Evolutionary conservation across 305 asterid genomes (phyloP).

Genomic region (Fraxinus floribunda): DNA sequence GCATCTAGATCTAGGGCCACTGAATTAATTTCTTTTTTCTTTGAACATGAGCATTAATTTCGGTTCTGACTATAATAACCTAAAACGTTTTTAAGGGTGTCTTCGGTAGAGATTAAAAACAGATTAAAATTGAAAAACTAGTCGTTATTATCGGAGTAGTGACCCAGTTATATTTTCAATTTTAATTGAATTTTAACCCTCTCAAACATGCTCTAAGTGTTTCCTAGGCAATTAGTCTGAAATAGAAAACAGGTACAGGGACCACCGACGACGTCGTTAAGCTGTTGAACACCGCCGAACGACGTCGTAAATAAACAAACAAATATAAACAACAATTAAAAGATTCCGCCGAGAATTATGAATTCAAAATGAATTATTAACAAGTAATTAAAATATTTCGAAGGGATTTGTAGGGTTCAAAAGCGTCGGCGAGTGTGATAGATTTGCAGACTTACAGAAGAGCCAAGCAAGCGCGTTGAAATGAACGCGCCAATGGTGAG

Average conservation of each 20-base stretch:
- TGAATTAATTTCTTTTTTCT: too few species aligned
- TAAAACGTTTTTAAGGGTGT: too few species aligned
- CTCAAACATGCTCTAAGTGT: too few species aligned
- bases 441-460: conserved; percentile 47
- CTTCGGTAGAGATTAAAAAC: too few species aligned
- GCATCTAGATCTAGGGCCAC: not conserved
- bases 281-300: not conserved
- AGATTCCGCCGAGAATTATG: not conserved
- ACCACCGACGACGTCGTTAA: not conserved
- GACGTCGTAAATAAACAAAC: not conserved
- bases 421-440: not conserved
- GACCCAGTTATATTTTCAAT: too few species aligned
- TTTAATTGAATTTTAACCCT: too few species aligned
- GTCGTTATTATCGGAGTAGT: too few species aligned
- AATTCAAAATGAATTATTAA: not conserved
- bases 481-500: conserved; percentile 60
- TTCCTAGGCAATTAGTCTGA: not conserved
- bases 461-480: conserved; percentile 62
- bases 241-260: not conserved
- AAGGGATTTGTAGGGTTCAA: not conserved
- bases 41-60: not conserved
- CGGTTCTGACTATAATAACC: too few species aligned
- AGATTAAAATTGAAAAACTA: too few species aligned
- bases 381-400: not conserved
- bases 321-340: not conserved